Conservation (phyloP, 805 yeast species). For the Saccharomycopsis babjevae region DNA sequence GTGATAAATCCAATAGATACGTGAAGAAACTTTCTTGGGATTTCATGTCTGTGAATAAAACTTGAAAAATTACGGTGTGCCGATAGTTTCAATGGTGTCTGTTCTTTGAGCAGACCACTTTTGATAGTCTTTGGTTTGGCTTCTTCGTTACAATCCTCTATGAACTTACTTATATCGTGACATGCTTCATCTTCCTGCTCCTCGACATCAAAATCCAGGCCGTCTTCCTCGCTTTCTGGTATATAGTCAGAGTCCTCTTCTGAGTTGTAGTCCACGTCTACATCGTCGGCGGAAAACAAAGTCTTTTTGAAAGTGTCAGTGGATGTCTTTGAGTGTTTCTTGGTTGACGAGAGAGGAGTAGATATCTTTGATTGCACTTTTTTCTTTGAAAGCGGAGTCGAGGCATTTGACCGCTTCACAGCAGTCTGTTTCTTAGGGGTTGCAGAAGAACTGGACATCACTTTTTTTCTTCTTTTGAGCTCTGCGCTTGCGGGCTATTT, state of each 20-base stretch:
- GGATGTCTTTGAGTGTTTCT: neutral
- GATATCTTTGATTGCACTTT: neutral
- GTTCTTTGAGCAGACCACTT: neutral
- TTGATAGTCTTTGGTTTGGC: neutral
- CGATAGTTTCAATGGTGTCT: conserved; percentile 21
- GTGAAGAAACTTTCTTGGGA: conserved; percentile 82
- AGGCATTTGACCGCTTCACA: neutral
- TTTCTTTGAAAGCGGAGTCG: neutral
- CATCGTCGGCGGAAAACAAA: neutral
- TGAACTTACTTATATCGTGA: neutral
- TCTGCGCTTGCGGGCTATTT: too few relatives aligned
- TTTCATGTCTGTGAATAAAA: conserved; percentile 69
- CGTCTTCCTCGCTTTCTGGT: conserved; percentile 12
- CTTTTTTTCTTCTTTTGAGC: neutral
- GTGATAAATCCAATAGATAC: conserved; percentile 83
- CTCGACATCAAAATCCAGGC: conserved; percentile 5
- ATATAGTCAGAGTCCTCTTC: conserved; percentile 17
- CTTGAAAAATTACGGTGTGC: conserved; percentile 37
- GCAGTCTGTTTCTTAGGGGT: neutral
- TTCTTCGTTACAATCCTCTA: neutral
- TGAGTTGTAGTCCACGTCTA: conserved; percentile 8
- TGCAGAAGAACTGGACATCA: neutral
- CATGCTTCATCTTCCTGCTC: conserved; percentile 8
- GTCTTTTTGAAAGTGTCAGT: neutral
- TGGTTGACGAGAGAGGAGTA: neutral